Base-by-base conservation (phyloP, 1,284 basidiomycete species). In the Pisolithus thermaeus region DNA sequence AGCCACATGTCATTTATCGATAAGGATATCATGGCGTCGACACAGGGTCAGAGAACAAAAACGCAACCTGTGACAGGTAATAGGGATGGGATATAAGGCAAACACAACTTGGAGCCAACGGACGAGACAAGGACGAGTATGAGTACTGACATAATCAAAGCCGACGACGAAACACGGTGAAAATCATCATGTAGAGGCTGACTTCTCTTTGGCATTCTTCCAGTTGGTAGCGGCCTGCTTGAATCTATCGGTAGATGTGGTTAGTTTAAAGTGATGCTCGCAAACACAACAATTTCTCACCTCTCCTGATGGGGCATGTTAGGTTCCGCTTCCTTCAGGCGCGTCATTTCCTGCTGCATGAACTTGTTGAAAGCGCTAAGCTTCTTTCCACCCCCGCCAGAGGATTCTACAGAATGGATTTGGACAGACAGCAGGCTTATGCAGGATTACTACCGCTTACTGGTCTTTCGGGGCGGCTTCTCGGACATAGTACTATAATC, bases 291-390 rank as follows among this genome's bases (percentile, higher is more conserved):
- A 52, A 14, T 42, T 48, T 42, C 53, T 58, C 63, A 88, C 87
- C 87, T 75, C 50, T 87, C 85, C 61, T 80, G 79, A 68, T 88
- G 87, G 43, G 76, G 64, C 61, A 87, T 77, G 51, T 84, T 77
- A 41, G 87, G 87, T 57, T 86, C 76, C 12, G 78, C 71, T 59
- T 83, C 81, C 73, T 85, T 88, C 63, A 90, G 73, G 48, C 84
- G 81, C 42, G 81, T 80, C 72, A 89, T 80, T 64, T 90, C 87
- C 18, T 74, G 72, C 72, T 86, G 83, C 84, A 89, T 87, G 66
- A 84, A 90, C 64, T 83, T 86, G 66, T 89, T 89, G 70, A 86
- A 90, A 9, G 79, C 75, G 35, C 82, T 83, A 44, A 87, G 71
- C 61, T 79, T 79, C 54, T 70, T 70, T 54, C 72, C 71, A 41